Conservation (phyloP, 2,329 filamentous ascomycete genomes). For the Fusarium sp. region DNA sequence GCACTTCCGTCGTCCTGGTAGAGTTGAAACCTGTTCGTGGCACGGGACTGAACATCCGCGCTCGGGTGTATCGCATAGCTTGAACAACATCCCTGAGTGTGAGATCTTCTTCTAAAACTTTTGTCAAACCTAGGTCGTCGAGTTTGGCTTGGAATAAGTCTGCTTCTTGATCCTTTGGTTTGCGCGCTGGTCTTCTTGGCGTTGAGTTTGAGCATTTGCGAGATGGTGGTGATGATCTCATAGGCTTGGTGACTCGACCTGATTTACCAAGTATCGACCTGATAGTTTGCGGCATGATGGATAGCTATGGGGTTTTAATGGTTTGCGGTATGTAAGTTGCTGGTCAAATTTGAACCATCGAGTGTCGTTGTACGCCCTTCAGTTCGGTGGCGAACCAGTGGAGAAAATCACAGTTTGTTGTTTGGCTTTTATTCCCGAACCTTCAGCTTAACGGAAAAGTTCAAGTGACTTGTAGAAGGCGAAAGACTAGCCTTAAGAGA, state of each 20-base stretch:
- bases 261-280: conserved; percentile 55
- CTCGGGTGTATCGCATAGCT: conserved; percentile 71
- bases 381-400: conserved; percentile 31
- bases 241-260: conserved; percentile 51
- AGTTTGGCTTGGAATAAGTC: conserved; percentile 60
- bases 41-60: conserved; percentile 72
- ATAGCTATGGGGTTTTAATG: not conserved
- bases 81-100: conserved; percentile 72
- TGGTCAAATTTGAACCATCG: not conserved
- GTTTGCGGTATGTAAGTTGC: not conserved
- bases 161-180: conserved; percentile 41
- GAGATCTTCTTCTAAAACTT: conserved; percentile 65
- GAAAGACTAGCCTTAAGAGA: not conserved
- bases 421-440: not conserved
- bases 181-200: conserved; percentile 43
- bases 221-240: conserved; percentile 28
- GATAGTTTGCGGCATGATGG: conserved; percentile 49
- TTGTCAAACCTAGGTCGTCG: conserved; percentile 69
- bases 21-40: conserved; percentile 74
- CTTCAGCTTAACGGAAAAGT: not conserved
- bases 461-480: not conserved
- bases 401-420: conserved; percentile 11
- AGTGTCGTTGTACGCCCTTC: conserved; percentile 18
- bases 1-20: conserved; percentile 69
- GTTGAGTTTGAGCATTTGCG: conserved; percentile 39